These are phyloP conservation scores for Termitomyces sp. DNA, from an alignment of 1,284 basidiomycete species.

Conservation along the genomic window DNA sequence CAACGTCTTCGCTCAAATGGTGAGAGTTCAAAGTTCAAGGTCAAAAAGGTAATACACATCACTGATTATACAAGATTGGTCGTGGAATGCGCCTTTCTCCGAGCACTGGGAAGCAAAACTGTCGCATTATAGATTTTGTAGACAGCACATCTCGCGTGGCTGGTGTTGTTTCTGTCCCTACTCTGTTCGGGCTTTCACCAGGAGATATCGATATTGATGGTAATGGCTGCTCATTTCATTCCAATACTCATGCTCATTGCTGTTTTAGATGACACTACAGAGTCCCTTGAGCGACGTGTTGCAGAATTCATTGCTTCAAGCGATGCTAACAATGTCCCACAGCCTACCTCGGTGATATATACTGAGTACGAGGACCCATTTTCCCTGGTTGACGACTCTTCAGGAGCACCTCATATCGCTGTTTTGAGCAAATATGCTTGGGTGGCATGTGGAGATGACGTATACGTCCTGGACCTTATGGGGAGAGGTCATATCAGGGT, in stretches of 20 bases:
- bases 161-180: conserved; percentile 79
- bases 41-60: neutral
- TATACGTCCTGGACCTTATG: conserved; percentile 78
- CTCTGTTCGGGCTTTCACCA: conserved; percentile 84
- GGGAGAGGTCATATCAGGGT: conserved; percentile 74
- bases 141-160: conserved; percentile 68
- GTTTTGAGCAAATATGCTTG: conserved; percentile 58
- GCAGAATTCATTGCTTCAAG: conserved; percentile 22
- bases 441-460: conserved; percentile 76
- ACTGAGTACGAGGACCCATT: conserved; percentile 82
- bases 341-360: conserved; percentile 69
- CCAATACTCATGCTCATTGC: neutral
- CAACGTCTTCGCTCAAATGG: conserved; percentile 94
- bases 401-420: conserved; percentile 50
- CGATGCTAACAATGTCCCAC: conserved; percentile 36
- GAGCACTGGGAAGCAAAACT: conserved; percentile 77
- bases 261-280: conserved; percentile 44
- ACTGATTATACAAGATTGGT: conserved; percentile 60
- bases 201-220: conserved; percentile 57
- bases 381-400: conserved; percentile 47
- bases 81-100: conserved; percentile 87
- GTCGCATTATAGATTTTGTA: conserved; percentile 89
- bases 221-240: conserved; percentile 21
- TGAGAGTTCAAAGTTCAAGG: conserved; percentile 27
- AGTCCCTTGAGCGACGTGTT: conserved; percentile 43